Conservation (phyloP, 306 rosid species). For the Abrus pulchellus region DNA sequence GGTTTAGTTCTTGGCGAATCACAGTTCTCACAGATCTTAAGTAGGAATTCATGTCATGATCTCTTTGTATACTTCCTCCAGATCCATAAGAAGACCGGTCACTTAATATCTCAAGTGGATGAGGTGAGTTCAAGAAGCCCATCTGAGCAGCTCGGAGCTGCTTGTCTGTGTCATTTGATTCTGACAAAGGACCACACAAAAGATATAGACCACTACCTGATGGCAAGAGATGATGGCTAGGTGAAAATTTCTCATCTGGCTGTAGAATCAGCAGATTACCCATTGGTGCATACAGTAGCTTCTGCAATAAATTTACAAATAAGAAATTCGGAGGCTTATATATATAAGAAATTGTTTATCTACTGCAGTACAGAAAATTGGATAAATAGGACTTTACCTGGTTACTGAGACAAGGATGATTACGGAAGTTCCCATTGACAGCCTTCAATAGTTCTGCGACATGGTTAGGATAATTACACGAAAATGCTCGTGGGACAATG, state of each 20-base stretch:
- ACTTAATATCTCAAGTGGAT: constrained; percentile 90
- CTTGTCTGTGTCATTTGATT: constrained; percentile 60
- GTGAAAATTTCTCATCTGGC: constrained; percentile 91
- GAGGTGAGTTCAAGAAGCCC: constrained; percentile 88
- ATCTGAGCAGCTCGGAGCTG: constrained; percentile 72
- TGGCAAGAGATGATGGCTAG: constrained; percentile 87
- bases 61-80: constrained; percentile 83
- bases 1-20: constrained; percentile 78
- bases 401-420: constrained; percentile 85
- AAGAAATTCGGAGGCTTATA: constrained; percentile 39
- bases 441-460: constrained; percentile 90
- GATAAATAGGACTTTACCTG: constrained; percentile 61
- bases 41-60: constrained; percentile 93
- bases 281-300: constrained; percentile 83
- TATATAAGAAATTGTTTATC: background rate
- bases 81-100: constrained; percentile 91
- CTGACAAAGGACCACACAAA: constrained; percentile 59
- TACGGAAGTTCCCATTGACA: constrained; percentile 79
- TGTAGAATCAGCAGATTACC: constrained; percentile 90
- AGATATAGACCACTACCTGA: constrained; percentile 88
- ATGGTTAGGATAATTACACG: constrained; percentile 91
- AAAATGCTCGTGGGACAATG: constrained; percentile 95
- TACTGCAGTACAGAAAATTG: background rate
- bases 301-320: constrained; percentile 57
- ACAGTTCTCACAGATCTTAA: constrained; percentile 69